Percentiles rank a stretch among this genome's conserved stretches.
Evolutionary conservation across 73 alveolate genomes (phyloP).

Genomic region (Effrenium voratum): DNA sequence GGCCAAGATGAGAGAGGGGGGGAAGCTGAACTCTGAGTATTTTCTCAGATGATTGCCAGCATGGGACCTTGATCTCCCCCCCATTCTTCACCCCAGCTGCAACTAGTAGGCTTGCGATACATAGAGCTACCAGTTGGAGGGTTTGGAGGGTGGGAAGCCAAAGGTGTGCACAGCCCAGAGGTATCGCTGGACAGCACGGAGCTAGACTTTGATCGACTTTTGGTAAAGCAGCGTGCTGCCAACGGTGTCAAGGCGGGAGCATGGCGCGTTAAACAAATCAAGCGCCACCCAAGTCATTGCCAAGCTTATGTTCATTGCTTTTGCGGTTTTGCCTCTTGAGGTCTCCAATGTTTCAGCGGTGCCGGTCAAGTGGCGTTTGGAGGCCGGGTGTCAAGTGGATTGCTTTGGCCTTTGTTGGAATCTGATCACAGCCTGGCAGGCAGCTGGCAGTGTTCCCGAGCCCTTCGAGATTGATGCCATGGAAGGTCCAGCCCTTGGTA

Average conservation of each 20-base stretch:
- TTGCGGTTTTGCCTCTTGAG: background rate
- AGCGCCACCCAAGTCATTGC: no score
- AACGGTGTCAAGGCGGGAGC: constrained; percentile 18
- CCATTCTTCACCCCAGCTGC: background rate
- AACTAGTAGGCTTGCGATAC: no score
- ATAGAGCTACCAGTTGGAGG: no score
- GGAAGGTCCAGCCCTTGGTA: constrained; percentile 44
- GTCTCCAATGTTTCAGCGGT: constrained; percentile 94
- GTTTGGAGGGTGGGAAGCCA: background rate
- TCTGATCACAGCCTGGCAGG: background rate
- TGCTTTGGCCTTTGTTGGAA: background rate
- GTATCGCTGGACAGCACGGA: constrained; percentile 97
- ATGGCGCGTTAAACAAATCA: background rate
- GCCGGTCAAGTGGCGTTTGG: constrained; percentile 95
- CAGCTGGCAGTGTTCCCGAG: constrained; percentile 58
- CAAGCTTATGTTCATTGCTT: background rate
- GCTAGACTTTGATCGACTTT: constrained; percentile 98
- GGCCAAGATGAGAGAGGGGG: no score
- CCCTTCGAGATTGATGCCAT: constrained; percentile 50
- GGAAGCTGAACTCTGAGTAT: no score
- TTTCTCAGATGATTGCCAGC: background rate
- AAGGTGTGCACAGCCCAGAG: background rate
- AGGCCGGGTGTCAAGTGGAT: background rate
- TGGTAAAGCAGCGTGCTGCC: constrained; percentile 97
- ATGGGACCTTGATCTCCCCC: background rate